These are phyloP conservation scores for Kodamaea laetipori DNA, from an alignment of 805 yeast species.

Conservation along the genomic window DNA sequence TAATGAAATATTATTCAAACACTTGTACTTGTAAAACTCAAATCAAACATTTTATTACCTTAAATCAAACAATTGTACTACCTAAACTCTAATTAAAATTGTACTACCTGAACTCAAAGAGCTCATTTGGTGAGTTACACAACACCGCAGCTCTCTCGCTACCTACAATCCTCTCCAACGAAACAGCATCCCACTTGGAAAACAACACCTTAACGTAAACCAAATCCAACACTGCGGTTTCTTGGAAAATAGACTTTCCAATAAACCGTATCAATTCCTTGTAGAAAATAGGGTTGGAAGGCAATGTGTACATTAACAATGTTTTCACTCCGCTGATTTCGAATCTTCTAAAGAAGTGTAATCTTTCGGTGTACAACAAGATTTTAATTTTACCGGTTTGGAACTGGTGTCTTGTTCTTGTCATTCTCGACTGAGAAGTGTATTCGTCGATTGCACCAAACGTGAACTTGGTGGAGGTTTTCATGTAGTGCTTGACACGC, in stretches of 20 bases:
- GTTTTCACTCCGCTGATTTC: constrained; percentile 84
- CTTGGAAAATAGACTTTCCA: constrained; percentile 60
- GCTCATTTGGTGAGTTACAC: constrained; percentile 69
- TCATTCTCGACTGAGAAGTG: constrained; percentile 66
- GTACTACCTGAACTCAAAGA: constrained; percentile 62
- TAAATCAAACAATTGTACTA: too few relatives aligned
- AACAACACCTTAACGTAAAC: constrained; percentile 58
- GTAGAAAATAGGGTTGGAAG: constrained; percentile 83
- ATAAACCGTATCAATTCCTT: constrained; percentile 71
- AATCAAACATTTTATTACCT: too few relatives aligned
- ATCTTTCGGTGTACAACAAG: constrained; percentile 88
- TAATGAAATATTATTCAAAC: not conserved
- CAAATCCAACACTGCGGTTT: constrained; percentile 48
- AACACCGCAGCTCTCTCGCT: constrained; percentile 66
- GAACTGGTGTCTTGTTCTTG: constrained; percentile 71
- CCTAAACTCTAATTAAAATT: too few relatives aligned
- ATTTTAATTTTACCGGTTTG: constrained; percentile 62
- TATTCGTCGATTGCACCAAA: constrained; percentile 84
- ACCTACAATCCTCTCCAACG: constrained; percentile 85
- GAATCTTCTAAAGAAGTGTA: constrained; percentile 88
- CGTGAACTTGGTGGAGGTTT: constrained; percentile 59
- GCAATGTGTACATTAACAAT: constrained; percentile 79
- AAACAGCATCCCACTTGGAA: constrained; percentile 77
- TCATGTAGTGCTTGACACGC: constrained; percentile 71
- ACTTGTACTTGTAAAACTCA: not conserved